Conservation (phyloP, 345 rosid species). For the Corchorus capsularis region DNA sequence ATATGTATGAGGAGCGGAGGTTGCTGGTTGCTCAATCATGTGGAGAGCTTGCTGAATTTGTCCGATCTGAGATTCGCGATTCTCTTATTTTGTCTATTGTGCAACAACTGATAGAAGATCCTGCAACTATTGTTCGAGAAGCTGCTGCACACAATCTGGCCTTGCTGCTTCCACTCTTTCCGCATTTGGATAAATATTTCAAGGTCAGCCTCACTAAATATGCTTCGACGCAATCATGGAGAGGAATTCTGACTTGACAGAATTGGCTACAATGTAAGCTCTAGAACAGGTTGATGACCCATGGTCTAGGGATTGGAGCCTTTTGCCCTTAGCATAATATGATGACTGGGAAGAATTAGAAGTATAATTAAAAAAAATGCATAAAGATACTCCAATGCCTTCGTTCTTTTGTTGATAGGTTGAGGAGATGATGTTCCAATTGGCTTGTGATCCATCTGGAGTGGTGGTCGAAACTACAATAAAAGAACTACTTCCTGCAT, state of each 20-base stretch:
- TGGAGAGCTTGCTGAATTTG: constrained; percentile 94
- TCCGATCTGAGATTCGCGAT: constrained; percentile 93
- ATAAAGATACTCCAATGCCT: constrained; percentile 30
- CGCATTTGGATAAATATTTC: constrained; percentile 93
- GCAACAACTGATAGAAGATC: constrained; percentile 90
- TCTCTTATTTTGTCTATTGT: constrained; percentile 93
- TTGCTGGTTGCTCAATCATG: constrained; percentile 98
- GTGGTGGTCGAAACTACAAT: constrained; percentile 90
- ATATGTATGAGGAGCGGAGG: constrained; percentile 96
- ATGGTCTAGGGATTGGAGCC: constrained; percentile 52
- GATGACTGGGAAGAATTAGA: constrained; percentile 33
- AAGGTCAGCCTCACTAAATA: constrained; percentile 93
- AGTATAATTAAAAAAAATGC: constrained; percentile 12
- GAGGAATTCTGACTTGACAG: constrained; percentile 79
- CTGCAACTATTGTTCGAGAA: constrained; percentile 94
- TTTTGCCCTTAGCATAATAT: constrained; percentile 45
- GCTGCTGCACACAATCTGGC: constrained; percentile 94
- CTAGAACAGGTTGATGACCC: constrained; percentile 69
- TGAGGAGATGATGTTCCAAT: constrained; percentile 93
- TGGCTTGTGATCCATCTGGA: constrained; percentile 91
- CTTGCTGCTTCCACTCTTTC: constrained; percentile 91
- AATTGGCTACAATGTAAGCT: constrained; percentile 70
- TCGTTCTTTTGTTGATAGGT: constrained; percentile 60
- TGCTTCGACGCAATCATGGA: constrained; percentile 75
- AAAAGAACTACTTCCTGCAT: constrained; percentile 80